Conservation (phyloP, 2,329 filamentous ascomycete species). For the Pestalotiopsis sp. region DNA sequence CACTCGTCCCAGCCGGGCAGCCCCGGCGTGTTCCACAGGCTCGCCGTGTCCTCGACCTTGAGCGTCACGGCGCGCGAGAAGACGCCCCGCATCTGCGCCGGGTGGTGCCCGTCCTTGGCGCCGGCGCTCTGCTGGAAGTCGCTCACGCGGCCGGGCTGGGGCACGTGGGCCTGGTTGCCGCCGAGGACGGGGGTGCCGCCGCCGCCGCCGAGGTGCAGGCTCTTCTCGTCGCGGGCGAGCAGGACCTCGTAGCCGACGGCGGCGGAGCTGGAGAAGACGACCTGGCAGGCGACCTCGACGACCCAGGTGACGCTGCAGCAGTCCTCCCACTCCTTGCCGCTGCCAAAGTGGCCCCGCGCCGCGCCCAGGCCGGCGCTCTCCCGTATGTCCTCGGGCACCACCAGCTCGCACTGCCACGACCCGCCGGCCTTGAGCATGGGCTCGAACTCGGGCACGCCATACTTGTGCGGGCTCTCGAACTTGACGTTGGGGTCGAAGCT, state of each 20-base stretch:
- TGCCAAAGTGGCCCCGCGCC: constrained; percentile 46
- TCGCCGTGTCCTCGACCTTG: constrained; percentile 82
- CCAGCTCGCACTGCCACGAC: constrained; percentile 77
- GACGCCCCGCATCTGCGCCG: constrained; percentile 69
- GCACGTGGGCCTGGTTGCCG: constrained; percentile 47
- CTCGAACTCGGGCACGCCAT: constrained; percentile 88
- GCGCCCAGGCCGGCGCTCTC: constrained; percentile 56
- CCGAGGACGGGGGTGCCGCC: constrained; percentile 45
- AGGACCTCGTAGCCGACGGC: constrained; percentile 86
- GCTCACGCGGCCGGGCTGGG: constrained; percentile 68
- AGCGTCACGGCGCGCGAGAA: constrained; percentile 80
- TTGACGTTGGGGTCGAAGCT: constrained; percentile 82
- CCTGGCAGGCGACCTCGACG: constrained; percentile 87
- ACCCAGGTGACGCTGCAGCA: constrained; percentile 64
- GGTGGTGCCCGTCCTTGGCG: constrained; percentile 58
- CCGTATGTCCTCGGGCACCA: constrained; percentile 76
- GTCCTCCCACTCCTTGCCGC: constrained; percentile 42
- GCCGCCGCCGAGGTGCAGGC: constrained; percentile 61
- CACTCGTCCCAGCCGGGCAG: constrained; percentile 66
- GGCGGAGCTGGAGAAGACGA: constrained; percentile 88
- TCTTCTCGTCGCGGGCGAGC: constrained; percentile 82
- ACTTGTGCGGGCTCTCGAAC: constrained; percentile 65
- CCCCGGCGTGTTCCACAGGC: constrained; percentile 88
- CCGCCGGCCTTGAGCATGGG: constrained; percentile 95
- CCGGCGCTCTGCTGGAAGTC: constrained; percentile 70